These are phyloP conservation scores for Fraxinus sp. DNA, from an alignment of 305 asterid genomes.

Conservation along the genomic window DNA sequence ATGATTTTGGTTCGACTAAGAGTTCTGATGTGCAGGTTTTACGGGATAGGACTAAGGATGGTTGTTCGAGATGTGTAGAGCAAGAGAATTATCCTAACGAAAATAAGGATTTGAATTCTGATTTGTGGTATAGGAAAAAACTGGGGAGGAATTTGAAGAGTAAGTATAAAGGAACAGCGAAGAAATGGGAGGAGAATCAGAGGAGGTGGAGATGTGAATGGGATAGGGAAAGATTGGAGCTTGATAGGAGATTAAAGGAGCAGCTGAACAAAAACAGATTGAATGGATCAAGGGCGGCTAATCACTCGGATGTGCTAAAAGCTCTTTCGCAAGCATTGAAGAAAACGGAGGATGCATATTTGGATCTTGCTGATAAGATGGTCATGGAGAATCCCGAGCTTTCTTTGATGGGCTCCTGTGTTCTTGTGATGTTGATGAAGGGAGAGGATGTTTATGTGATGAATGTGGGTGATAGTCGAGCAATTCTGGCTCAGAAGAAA, in stretches of 20 bases:
- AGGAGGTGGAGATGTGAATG: constrained; percentile 83
- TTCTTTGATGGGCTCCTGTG: constrained; percentile 94
- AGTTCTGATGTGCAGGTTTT: constrained; percentile 29
- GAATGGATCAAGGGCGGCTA: constrained; percentile 36
- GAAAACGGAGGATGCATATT: constrained; percentile 77
- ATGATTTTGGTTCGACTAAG: background rate
- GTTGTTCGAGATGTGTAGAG: constrained; percentile 62
- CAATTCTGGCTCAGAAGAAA: constrained; percentile 63
- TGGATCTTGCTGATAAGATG: constrained; percentile 75
- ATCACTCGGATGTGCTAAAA: constrained; percentile 69
- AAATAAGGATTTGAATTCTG: constrained; percentile 33
- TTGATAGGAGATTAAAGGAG: constrained; percentile 73
- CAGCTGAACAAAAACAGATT: constrained; percentile 45
- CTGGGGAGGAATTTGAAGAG: constrained; percentile 39
- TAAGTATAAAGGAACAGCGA: constrained; percentile 48
- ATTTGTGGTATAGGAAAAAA: constrained; percentile 33
- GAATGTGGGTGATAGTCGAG: constrained; percentile 97
- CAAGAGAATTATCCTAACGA: constrained; percentile 55
- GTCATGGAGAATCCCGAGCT: constrained; percentile 79
- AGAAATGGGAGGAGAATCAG: constrained; percentile 87
- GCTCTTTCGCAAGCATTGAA: constrained; percentile 73
- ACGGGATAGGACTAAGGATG: constrained; percentile 54
- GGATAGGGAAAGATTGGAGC: constrained; percentile 90
- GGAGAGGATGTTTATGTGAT: constrained; percentile 86
- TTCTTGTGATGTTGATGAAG: constrained; percentile 87